These are phyloP conservation scores for Auriscalpium vulgare DNA, from an alignment of 768 basidiomycete species.

Conservation along the genomic window DNA sequence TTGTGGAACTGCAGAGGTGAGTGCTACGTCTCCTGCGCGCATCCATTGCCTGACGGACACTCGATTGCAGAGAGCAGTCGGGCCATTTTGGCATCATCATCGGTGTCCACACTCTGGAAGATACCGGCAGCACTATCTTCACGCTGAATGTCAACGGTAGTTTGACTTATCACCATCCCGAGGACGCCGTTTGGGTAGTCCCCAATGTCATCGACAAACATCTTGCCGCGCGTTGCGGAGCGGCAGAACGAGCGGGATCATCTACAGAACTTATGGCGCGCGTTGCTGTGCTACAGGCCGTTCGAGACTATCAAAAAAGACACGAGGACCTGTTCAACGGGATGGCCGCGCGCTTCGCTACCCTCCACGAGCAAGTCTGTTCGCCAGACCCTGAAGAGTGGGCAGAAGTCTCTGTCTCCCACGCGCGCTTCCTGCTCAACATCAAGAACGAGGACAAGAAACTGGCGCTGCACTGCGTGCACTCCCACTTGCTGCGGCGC, in stretches of 20 bases:
- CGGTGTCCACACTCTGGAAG: too few relatives aligned
- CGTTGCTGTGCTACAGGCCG: slow-evolving; percentile 49
- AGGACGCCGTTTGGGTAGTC: slow-evolving; percentile 56
- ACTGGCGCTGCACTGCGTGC: slow-evolving; percentile 42
- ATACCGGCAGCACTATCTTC: too few relatives aligned
- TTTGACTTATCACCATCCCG: neutral
- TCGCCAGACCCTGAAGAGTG: slow-evolving; percentile 43
- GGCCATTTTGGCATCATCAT: too few relatives aligned
- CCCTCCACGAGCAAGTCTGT: slow-evolving; percentile 37
- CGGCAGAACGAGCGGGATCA: slow-evolving; percentile 19
- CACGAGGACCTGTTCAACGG: slow-evolving; percentile 35
- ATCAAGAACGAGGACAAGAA: slow-evolving; percentile 14
- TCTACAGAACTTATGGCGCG: slow-evolving; percentile 46
- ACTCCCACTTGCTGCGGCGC: slow-evolving; percentile 56
- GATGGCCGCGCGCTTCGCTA: slow-evolving; percentile 20
- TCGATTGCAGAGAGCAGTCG: too few relatives aligned
- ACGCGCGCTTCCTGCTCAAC: slow-evolving; percentile 36
- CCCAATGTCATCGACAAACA: slow-evolving; percentile 44
- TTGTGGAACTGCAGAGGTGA: neutral
- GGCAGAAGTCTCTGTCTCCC: slow-evolving; percentile 42
- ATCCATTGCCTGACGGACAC: too few relatives aligned
- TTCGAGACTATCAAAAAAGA: slow-evolving; percentile 44
- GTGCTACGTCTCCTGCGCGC: neutral
- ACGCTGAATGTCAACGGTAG: neutral
- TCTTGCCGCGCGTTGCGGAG: slow-evolving; percentile 43